These are phyloP conservation scores for Triangularia setosa DNA, from an alignment of 2,329 filamentous ascomycete species.

Conservation along the genomic window DNA sequence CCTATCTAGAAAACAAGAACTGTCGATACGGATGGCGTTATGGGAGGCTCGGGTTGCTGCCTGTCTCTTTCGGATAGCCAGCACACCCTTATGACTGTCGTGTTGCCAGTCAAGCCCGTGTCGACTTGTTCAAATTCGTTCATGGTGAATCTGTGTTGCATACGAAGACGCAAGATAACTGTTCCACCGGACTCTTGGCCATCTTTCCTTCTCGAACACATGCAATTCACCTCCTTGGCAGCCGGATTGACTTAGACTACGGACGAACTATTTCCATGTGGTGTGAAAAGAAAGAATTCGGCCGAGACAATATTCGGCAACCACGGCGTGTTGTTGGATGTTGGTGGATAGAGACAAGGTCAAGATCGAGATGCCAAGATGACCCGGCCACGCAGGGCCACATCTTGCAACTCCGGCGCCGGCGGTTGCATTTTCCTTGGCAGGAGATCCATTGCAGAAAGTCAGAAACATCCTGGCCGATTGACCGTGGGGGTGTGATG, in stretches of 20 bases:
- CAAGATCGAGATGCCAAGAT: neutral
- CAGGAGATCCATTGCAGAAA: neutral
- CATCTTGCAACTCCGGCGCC: slow-evolving; percentile 12
- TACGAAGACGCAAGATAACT: neutral
- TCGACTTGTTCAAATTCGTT: neutral
- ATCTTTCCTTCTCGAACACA: neutral
- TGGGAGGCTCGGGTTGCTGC: neutral
- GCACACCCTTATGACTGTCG: neutral
- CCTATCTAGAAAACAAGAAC: neutral
- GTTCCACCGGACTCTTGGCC: neutral
- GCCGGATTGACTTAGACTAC: neutral
- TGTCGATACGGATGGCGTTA: neutral
- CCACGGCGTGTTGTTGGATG: neutral
- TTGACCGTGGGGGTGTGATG: slow-evolving; percentile 12
- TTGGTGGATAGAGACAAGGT: neutral
- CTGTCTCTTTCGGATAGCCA: neutral
- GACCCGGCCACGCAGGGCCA: neutral
- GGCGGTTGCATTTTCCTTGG: slow-evolving; percentile 16
- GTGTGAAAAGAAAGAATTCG: neutral
- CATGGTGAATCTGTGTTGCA: neutral
- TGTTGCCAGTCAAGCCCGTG: neutral
- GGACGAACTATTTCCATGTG: neutral
- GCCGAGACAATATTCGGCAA: slow-evolving; percentile 11
- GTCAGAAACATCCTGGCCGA: neutral
- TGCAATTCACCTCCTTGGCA: slow-evolving; percentile 6